Evolutionary conservation across 1,139 yeast species (phyloP), one percentile per base, ranked within the genome.

Genomic region (Candida tetrigidarum): DNA sequence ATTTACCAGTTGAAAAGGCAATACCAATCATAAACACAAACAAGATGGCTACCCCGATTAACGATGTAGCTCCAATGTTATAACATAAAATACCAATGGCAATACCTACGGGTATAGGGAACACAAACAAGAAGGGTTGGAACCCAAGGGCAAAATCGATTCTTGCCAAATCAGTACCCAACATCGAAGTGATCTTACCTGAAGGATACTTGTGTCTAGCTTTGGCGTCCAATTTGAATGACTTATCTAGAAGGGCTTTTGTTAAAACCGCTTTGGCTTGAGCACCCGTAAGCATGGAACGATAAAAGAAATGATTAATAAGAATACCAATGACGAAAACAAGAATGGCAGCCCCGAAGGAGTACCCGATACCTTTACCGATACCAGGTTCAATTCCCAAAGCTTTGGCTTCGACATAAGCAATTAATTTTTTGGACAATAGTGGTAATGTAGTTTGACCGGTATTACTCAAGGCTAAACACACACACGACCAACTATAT

Each of bases 231-330:
- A 90, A 74, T 42, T 63, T 71, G 52, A 87, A 76, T 12, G 92
- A 76, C 60, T 90, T 90, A 47, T 78, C 76, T 48, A 87, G 68
- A 10, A 88, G 64, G 2, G 87, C 84, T 48, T 84, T 83, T 2
- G 86, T 83, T 39, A 88, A 62, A 1, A 86, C 78, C 1, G 88
- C 80, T 57, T 85, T 82, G 22, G 78, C 79, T 57, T 83, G 83
- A 12, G 85, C 86, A 51, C 96, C 96, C n/a, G 63, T 54, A 42
- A 64, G 46, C 58, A 62, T 65, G 12, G 70, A 56, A 41, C 60
- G 56, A 41, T 65, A 66, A 47, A 69, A 59, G 40, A 59, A 57
- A 46, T 66, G 69, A 46, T 66, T 63, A 70, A 58, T 53, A 10
- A 56, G 38, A 7, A 63, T 41, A 40, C 62, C 62, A 34, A 51